Percentiles rank a stretch among this genome's conserved stretches.
Conservation (phyloP, 140 eudicot genomes). For the Oenanthe javanica region DNA sequence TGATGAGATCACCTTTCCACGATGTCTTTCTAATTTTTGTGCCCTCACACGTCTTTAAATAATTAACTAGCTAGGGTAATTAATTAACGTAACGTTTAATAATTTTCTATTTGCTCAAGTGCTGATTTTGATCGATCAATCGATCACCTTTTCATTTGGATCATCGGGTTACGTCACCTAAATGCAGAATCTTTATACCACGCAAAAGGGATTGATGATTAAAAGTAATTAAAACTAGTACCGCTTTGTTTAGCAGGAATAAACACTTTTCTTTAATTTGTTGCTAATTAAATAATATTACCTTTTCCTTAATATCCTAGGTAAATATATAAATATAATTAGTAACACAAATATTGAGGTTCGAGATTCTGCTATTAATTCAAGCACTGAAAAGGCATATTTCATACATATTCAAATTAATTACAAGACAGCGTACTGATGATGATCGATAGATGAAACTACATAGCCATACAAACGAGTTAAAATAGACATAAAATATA, state of each 20-base stretch:
- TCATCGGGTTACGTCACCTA: not conserved
- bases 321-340: no score
- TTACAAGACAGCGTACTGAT: not conserved
- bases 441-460: not conserved
- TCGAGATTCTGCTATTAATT: not conserved
- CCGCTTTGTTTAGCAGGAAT: not conserved
- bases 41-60: not conserved
- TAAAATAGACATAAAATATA: not conserved
- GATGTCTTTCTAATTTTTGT: not conserved
- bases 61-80: no score
- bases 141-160: constrained; percentile 4
- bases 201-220: not conserved
- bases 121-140: not conserved
- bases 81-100: no score
- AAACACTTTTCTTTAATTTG: no score
- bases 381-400: not conserved
- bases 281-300: no score
- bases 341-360: no score
- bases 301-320: no score
- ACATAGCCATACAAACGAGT: not conserved
- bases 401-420: not conserved
- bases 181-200: not conserved
- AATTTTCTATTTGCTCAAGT: no score
- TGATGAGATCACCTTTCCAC: not conserved
- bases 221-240: not conserved